Evolutionary conservation across 1,284 basidiomycete species (phyloP).

Genomic region (Exobasidium cylindrosporum): DNA sequence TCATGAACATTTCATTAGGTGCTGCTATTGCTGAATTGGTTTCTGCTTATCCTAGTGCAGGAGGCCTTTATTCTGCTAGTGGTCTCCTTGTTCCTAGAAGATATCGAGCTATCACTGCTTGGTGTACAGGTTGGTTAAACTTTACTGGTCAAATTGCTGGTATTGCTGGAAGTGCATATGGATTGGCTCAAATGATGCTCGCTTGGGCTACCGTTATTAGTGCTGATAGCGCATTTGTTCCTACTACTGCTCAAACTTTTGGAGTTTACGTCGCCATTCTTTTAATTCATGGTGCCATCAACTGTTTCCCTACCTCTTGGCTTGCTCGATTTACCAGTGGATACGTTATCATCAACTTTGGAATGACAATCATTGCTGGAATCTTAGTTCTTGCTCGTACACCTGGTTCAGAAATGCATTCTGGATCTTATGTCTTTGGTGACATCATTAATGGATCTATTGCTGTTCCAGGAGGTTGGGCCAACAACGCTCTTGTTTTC

Average conservation of each 20-base stretch:
- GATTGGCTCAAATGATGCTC: slow-evolving; percentile 83
- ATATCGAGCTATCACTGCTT: slow-evolving; percentile 62
- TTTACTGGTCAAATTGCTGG: slow-evolving; percentile 82
- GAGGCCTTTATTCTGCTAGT: slow-evolving; percentile 66
- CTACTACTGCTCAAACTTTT: slow-evolving; percentile 39
- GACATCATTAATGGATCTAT: slow-evolving; percentile 64
- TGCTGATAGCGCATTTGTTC: slow-evolving; percentile 19
- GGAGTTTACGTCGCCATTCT: slow-evolving; percentile 48
- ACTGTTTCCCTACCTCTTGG: slow-evolving; percentile 75
- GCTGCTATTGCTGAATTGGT: slow-evolving; percentile 53
- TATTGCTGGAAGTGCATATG: slow-evolving; percentile 81
- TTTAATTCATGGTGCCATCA: slow-evolving; percentile 58
- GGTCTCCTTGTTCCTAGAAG: slow-evolving; percentile 46
- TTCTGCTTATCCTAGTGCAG: slow-evolving; percentile 75
- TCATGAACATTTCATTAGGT: slow-evolving; percentile 51
- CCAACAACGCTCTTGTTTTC: slow-evolving; percentile 77
- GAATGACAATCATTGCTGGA: slow-evolving; percentile 64
- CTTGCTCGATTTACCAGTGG: slow-evolving; percentile 73
- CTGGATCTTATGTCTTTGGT: slow-evolving; percentile 67
- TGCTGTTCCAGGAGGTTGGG: slow-evolving; percentile 61
- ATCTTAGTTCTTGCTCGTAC: slow-evolving; percentile 73
- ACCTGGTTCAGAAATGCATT: slow-evolving; percentile 74
- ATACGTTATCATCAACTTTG: slow-evolving; percentile 85
- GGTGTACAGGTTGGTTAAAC: slow-evolving; percentile 69
- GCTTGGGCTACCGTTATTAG: slow-evolving; percentile 61